Conservation (phyloP, 1,139 yeast species). For the Magnusiomyces fungicola region DNA sequence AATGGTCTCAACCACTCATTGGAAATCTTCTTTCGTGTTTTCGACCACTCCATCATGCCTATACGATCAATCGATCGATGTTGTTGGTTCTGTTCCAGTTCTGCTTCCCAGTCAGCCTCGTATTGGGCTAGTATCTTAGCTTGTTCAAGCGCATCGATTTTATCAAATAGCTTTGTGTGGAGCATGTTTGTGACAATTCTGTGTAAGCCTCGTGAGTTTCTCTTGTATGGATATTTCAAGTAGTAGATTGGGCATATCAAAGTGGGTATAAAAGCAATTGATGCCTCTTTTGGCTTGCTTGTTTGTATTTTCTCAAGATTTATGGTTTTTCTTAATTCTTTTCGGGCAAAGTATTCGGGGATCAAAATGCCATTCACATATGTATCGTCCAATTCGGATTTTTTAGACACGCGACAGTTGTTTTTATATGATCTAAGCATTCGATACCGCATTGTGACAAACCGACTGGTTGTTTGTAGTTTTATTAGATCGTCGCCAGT, state of each 20-base stretch:
- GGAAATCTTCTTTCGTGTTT: background rate
- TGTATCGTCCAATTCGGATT: slow-evolving; percentile 6
- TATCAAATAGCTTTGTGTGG: slow-evolving; percentile 5
- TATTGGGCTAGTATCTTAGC: slow-evolving; percentile 5
- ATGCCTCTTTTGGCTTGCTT: slow-evolving; percentile 3
- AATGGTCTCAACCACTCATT: slow-evolving; percentile 9
- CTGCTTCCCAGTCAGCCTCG: slow-evolving; percentile 12
- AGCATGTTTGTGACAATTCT: slow-evolving; percentile 7
- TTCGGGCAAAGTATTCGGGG: slow-evolving; percentile 9
- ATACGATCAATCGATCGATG: background rate
- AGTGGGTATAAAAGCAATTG: slow-evolving; percentile 10
- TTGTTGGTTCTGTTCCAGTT: background rate
- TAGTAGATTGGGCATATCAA: slow-evolving; percentile 13
- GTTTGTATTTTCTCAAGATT: slow-evolving; percentile 1
- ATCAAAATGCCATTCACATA: slow-evolving; percentile 11
- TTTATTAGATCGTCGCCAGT: slow-evolving; percentile 3
- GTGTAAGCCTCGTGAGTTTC: slow-evolving; percentile 1
- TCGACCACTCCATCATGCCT: background rate
- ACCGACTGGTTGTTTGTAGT: slow-evolving; percentile 3
- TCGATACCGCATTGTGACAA: slow-evolving; percentile 3
- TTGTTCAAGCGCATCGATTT: slow-evolving; percentile 7
- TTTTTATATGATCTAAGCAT: slow-evolving; percentile 6
- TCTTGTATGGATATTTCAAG: slow-evolving; percentile 7
- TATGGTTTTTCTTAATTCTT: background rate
- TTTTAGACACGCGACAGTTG: slow-evolving; percentile 1